Base-by-base conservation (phyloP, 805 yeast genomes). In the Metschnikowia picachoensis region DNA sequence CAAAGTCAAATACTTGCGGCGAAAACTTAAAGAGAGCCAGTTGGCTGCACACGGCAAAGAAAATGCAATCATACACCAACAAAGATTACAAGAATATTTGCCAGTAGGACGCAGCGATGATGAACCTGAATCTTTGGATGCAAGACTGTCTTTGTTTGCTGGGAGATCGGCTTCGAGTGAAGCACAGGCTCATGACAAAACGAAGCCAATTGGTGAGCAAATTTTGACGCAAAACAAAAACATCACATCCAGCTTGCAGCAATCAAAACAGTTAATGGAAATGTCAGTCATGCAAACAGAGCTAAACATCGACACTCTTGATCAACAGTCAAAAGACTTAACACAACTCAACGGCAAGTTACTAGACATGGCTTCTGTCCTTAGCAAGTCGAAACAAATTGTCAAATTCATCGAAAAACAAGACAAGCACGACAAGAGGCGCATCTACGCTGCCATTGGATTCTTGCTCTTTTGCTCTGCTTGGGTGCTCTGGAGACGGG, bases 401-500 rank as follows among this genome's bases (percentile, higher is more conserved):
- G 80, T 79, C 35, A 69, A 67, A 50, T 69, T 74, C 40, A 78
- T 79, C 35, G 80, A 78, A 50, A 76, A 73, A 52, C 76, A 79
- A 43, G 80, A 79, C 52, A 65, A 68, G 43, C 61, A 66, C 4
- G 83, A 79, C 51, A 69, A 77, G 46, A 58, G 69, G 41, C 66
- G 78, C 36, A 78, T 78, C 25, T 78, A 77, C 56, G 49, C 72
- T 44, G 68, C 80, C 27, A 47, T 77, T 5, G 76, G 72, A 14
- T 73, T 78, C 47, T 72, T 78, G 44, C 46, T 67, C 20, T 46
- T 68, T 1, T 76, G 77, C 34, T 71, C 79, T 47, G 57, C 63
- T 7, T 77, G 79, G 78, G 74, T 78, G 8, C 42, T 77, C 1
- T 78, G 79, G 75, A 63, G 73, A 46, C 63, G 83, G 52, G 61